Percentiles rank a stretch among this genome's conserved stretches.
Evolutionary conservation across 176 grass and related monocot genomes (phyloP).

Genomic region (bread wheat (Triticum aestivum)): DNA sequence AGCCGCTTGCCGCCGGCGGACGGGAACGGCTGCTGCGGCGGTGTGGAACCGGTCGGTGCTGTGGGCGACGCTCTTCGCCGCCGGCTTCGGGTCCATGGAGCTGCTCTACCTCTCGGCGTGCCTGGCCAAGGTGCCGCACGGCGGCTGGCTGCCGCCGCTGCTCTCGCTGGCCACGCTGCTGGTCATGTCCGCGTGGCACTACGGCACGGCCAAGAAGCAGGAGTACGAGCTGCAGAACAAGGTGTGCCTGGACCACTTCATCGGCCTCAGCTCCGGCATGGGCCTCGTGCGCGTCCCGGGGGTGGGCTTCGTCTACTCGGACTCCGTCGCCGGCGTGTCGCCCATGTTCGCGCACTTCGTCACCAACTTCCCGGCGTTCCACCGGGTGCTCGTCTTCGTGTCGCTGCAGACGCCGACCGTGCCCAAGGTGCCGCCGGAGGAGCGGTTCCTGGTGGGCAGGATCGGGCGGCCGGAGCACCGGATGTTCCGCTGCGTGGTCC

Average conservation of each 20-base stretch:
- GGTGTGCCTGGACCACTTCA: constrained; percentile 60
- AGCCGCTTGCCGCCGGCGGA: no score
- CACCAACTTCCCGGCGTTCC: constrained; percentile 93
- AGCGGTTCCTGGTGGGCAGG: constrained; percentile 66
- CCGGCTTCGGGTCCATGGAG: constrained; percentile 71
- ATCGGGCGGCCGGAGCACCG: constrained; percentile 49
- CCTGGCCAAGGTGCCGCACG: constrained; percentile 63
- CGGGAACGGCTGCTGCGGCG: neutral
- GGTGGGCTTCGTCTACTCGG: constrained; percentile 72
- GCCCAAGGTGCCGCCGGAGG: constrained; percentile 55
- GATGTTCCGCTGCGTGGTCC: constrained; percentile 61
- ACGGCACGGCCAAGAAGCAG: constrained; percentile 77
- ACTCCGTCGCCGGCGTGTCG: constrained; percentile 46
- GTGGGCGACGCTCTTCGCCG: constrained; percentile 54
- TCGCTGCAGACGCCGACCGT: constrained; percentile 72
- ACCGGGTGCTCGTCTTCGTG: constrained; percentile 78
- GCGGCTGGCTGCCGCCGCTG: constrained; percentile 75
- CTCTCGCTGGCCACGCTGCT: constrained; percentile 55
- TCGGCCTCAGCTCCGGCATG: constrained; percentile 57
- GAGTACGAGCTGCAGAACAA: constrained; percentile 84
- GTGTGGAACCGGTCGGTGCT: constrained; percentile 56
- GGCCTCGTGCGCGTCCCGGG: constrained; percentile 72
- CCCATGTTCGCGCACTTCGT: constrained; percentile 96
- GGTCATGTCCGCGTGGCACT: constrained; percentile 82
- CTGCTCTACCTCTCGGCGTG: constrained; percentile 70